These are phyloP conservation scores for Pulveroboletus sp. DNA, from an alignment of 768 basidiomycete species.

Conservation along the genomic window DNA sequence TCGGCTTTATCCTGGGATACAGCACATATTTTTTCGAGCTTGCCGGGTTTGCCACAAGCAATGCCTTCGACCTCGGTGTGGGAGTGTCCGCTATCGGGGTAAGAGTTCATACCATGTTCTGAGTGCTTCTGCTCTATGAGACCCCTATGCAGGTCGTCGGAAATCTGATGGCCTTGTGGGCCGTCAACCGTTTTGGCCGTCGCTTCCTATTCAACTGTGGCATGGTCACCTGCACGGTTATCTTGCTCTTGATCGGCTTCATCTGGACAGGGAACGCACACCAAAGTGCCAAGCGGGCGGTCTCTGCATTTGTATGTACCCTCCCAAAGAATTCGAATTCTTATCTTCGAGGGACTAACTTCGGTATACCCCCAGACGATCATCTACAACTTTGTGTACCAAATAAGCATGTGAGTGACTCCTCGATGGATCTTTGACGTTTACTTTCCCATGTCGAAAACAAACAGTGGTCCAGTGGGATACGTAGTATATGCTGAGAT, in stretches of 20 bases:
- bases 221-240: conserved; percentile 19
- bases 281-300: conserved; percentile 19
- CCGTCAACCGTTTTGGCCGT: conserved; percentile 20
- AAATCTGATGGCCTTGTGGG: conserved; percentile 8
- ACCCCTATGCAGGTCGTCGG: conserved; percentile 16
- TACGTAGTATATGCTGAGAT: conserved; percentile 28
- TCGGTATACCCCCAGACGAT: conserved; percentile 16
- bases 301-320: conserved; percentile 20
- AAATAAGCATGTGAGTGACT: conserved; percentile 22
- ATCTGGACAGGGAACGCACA: conserved; percentile 16
- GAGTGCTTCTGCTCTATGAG: not conserved
- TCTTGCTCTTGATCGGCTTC: conserved; percentile 26
- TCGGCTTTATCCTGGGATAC: conserved; percentile 25
- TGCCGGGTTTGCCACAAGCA: conserved; percentile 25
- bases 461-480: conserved; percentile 21
- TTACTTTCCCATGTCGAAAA: not conserved
- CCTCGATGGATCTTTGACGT: not conserved
- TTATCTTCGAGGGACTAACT: not conserved
- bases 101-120: not conserved
- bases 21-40: conserved; percentile 36
- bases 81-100: conserved; percentile 28
- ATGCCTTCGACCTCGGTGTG: conserved; percentile 31
- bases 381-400: conserved; percentile 29
- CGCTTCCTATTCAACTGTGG: conserved; percentile 28
- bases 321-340: accelerated